phyloP scores from a whole-genome alignment of 352 stramenopile genomes.

The Pythium insidiosum region DNA sequence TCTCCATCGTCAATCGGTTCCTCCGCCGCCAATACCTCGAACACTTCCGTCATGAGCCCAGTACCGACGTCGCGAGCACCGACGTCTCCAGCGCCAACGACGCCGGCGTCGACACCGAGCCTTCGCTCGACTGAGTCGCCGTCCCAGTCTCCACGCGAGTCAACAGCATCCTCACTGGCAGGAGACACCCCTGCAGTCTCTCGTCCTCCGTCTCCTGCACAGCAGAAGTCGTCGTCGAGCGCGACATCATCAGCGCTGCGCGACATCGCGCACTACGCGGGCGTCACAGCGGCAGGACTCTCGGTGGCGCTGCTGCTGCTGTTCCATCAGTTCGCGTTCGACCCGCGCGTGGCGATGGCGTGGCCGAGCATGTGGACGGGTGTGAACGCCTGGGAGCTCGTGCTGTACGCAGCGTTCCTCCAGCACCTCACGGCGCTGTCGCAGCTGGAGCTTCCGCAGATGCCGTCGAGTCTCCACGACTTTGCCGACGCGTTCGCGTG shows the following conservation, averaged over 20 bases:
- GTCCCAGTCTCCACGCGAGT: no score
- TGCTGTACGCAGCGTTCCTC: conserved; percentile 32
- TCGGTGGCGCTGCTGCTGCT: conserved; percentile 41
- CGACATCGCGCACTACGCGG: conserved; percentile 3
- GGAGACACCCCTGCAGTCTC: not conserved
- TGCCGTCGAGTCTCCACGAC: conserved; percentile 23
- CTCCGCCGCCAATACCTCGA: no score
- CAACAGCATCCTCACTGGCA: no score
- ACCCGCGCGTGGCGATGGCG: conserved; percentile 21
- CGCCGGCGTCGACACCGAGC: no score
- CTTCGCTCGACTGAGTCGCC: no score
- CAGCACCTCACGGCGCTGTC: conserved; percentile 34
- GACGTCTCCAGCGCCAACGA: no score
- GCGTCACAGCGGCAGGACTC: conserved; percentile 24
- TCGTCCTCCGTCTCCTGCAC: no score
- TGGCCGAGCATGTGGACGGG: conserved; percentile 13
- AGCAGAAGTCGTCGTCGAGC: no score
- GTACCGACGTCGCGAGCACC: no score
- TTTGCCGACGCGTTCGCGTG: conserved; percentile 40
- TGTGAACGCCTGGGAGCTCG: conserved; percentile 40
- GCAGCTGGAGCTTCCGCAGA: conserved; percentile 23
- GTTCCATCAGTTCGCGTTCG: conserved; percentile 56
- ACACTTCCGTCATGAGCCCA: no score
- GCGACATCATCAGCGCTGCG: no score
- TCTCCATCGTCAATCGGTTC: no score